Conservation (phyloP, 331 rosid species). For the Acacia concinna region DNA sequence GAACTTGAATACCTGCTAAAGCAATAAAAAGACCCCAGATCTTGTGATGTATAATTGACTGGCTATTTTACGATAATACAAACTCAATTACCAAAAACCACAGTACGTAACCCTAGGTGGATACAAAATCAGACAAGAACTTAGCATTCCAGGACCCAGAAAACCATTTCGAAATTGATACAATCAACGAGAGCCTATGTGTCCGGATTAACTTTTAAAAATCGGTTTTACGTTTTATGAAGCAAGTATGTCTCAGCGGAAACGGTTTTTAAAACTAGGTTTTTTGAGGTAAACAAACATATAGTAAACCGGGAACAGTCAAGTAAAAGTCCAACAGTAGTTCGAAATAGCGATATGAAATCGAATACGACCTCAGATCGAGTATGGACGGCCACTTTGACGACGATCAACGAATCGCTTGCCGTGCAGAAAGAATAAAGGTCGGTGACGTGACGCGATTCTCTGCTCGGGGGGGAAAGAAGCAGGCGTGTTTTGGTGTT, state of each 20-base stretch:
- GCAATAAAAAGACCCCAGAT: background rate
- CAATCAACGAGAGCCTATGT: constrained; percentile 23
- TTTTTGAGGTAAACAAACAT: no score
- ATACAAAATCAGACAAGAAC: constrained; percentile 21
- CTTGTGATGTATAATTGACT: constrained; percentile 22
- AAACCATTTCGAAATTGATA: constrained; percentile 25
- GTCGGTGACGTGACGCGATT: constrained; percentile 39
- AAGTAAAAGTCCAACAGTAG: background rate
- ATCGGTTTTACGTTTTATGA: no score
- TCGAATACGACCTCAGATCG: constrained; percentile 1
- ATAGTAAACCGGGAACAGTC: constrained; percentile 26
- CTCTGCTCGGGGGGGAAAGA: background rate
- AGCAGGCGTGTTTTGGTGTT: background rate
- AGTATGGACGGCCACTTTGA: constrained; percentile 22
- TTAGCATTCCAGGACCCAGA: background rate
- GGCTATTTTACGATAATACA: background rate
- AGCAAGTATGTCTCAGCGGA: no score
- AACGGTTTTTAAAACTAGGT: no score
- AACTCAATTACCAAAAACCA: constrained; percentile 24
- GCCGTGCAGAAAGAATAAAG: constrained; percentile 35
- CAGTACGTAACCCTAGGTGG: constrained; percentile 8
- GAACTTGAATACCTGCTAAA: background rate
- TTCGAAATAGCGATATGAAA: background rate
- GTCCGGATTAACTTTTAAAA: no score
- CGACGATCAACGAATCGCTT: constrained; percentile 35